Conservation (phyloP, 495 filamentous ascomycete species). For the Xylaria castorea region DNA sequence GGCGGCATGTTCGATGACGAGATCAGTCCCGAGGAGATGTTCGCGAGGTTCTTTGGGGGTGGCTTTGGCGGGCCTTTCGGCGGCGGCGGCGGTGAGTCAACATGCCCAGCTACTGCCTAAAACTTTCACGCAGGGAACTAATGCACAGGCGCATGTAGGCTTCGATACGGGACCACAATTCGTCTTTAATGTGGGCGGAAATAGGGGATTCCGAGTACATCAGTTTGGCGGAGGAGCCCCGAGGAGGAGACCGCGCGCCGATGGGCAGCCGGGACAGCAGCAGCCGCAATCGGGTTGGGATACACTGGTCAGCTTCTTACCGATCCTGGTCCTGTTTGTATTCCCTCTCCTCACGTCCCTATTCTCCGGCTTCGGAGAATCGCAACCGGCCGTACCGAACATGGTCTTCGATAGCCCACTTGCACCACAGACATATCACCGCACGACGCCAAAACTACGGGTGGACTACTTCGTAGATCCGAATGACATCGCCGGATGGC, state of each 20-base stretch:
- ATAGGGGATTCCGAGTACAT: constrained; percentile 82
- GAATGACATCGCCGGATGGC: constrained; percentile 72
- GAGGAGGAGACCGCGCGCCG: constrained; percentile 71
- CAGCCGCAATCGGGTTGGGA: constrained; percentile 47
- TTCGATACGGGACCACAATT: constrained; percentile 82
- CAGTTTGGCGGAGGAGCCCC: constrained; percentile 79
- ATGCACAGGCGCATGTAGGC: constrained; percentile 34
- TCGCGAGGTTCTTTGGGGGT: constrained; percentile 93
- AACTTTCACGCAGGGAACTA: constrained; percentile 26
- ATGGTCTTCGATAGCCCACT: constrained; percentile 72
- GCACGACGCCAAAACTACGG: constrained; percentile 71
- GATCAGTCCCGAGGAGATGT: constrained; percentile 95
- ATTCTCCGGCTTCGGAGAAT: constrained; percentile 64
- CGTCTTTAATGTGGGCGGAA: constrained; percentile 89
- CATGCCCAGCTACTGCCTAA: neutral
- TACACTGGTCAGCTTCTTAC: constrained; percentile 72
- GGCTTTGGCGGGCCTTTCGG: constrained; percentile 75
- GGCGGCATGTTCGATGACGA: constrained; percentile 83
- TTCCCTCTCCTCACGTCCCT: constrained; percentile 84
- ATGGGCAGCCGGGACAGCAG: constrained; percentile 54
- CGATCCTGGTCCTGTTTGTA: constrained; percentile 86
- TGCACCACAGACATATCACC: constrained; percentile 73
- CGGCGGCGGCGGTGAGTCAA: constrained; percentile 58
- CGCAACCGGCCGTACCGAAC: constrained; percentile 65
- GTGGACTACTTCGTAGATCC: constrained; percentile 88